Evolutionary conservation across 169 alveolate species (phyloP), one percentile per base, ranked within the genome.

Genomic region (Ichthyophthirius multifiliis): DNA sequence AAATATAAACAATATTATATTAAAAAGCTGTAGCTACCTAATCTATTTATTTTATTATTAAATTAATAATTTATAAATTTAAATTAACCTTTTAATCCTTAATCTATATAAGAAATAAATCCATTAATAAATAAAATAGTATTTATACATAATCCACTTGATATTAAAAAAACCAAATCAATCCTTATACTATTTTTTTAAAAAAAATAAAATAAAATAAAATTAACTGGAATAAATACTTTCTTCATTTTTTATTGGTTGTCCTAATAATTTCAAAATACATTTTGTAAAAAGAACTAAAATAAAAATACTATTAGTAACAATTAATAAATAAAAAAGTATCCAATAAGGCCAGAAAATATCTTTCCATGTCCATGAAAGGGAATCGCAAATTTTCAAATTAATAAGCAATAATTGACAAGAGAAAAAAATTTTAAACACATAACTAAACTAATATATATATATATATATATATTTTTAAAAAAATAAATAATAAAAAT

Each of bases 281-380:
- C 23, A 27, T 27, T 55, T 55, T n/a, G 43, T 55, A 18, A 55
- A 27, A 27, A 55, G 18, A 9, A 55, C 43, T 10, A 55, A 27
- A 9, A 55, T 39, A 55, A 55, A 55, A 27, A 55, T 39, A 55
- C 71, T 55, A 27, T 55, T 55, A 1, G 71, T 55, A 1, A 34
- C 71, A 20, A 55, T 55, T 39, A 55, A 27, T 27, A 55, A 27
- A 6, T 55, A 55, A 55, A 55, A 55, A 27, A 55, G 31, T 18
- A 55, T 39, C 71, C 71, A 55, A 23, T 55, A 55, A 4, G 71
- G 71, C 71, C 71, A 55, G 31, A 55, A 55, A 23, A 55, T 39
- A 55, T 55, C 71, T 55, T 55, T 5, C 71, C 71, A 55, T 27
- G 71, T 10, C 71, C 71, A 55, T 27, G 23, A 34, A 15, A 55